phyloP scores from a whole-genome alignment of 192 early-diverging fungal genomes.

The Globomyces pollinis-pini region DNA sequence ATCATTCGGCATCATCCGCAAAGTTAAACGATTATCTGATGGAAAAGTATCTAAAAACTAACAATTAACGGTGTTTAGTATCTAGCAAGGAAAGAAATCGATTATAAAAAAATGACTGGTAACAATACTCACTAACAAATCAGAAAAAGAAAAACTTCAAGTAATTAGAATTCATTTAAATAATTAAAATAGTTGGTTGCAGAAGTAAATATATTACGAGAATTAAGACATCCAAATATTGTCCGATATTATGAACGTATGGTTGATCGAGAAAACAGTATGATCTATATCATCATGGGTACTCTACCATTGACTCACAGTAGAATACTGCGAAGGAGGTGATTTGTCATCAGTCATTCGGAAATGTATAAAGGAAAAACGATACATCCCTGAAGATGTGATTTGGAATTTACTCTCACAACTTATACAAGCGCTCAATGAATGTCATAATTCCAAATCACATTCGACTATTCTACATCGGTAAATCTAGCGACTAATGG shows the following conservation, averaged over 20 bases:
- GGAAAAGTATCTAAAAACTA: constrained; percentile 42
- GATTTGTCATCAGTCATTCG: constrained; percentile 61
- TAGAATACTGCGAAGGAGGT: constrained; percentile 67
- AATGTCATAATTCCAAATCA: constrained; percentile 50
- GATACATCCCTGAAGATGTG: constrained; percentile 51
- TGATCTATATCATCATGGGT: constrained; percentile 73
- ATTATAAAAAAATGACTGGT: constrained; percentile 68
- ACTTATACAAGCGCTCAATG: constrained; percentile 55
- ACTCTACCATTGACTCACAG: neutral
- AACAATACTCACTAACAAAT: too few relatives aligned
- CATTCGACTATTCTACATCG: constrained; percentile 52
- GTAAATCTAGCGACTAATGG: neutral
- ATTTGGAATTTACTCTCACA: constrained; percentile 63
- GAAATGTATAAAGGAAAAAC: constrained; percentile 50
- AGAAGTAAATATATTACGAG: constrained; percentile 67
- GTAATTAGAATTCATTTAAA: too few relatives aligned
- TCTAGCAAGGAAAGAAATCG: constrained; percentile 61
- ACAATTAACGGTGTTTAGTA: constrained; percentile 18
- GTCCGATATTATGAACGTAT: constrained; percentile 63
- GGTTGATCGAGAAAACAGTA: constrained; percentile 54
- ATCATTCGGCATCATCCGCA: constrained; percentile 66
- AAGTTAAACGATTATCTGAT: constrained; percentile 54
- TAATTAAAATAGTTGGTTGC: too few relatives aligned
- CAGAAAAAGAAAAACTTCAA: constrained; percentile 66
- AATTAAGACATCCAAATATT: constrained; percentile 65